Base-by-base conservation (phyloP, 2,329 filamentous ascomycete species). In the Chaetomium sp. region DNA sequence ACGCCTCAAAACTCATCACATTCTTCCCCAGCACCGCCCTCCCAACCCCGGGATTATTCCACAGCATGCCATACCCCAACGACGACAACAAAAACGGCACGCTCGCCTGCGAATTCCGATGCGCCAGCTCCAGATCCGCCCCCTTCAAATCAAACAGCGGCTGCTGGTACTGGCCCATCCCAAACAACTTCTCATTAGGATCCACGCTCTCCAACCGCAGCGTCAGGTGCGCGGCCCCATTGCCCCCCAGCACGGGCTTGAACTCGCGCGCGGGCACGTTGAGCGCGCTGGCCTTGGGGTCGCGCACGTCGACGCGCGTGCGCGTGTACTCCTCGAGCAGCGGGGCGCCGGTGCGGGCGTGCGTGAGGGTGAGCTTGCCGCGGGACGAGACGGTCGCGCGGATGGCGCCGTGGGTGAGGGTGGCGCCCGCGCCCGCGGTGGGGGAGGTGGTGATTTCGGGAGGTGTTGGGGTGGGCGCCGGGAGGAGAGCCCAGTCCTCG, bases 121-220 rank as follows among this genome's bases (percentile, higher is more conserved):
- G 61, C 47, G 61, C 61, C 49, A 63, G 33, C 47, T 63, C 55
- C 12, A 63, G 38, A 27, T 63, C 61, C 49, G 61, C 55, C 27
- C 61, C 61, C 47, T 63, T 63, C 33, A 63, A 56, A 50, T 63
- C 49, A 13, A 63, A 63, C 1, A 63, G 29, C 23, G 61, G 35
- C 35, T 63, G 61, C 56, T 63, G 61, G 61, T 63, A 63, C 55
- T 63, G 61, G 49, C 61, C 61, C 61, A 63, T 63, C 49, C 61
- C 61, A 5, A 27, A 58, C 5, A 63, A 49, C 27, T 58, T 58
- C 56, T 63, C 61, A 33, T 1, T 19, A 1, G 54, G 61, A 49
- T 59, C 35, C 23, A 63, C 23, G 49, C 61, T 55, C 55, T 63
- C 61, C 3, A 63, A 23, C 9, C 61, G 61, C 33, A 54, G 7